Conservation (phyloP, 805 yeast genomes). For the Kregervanrija fluxuum region DNA sequence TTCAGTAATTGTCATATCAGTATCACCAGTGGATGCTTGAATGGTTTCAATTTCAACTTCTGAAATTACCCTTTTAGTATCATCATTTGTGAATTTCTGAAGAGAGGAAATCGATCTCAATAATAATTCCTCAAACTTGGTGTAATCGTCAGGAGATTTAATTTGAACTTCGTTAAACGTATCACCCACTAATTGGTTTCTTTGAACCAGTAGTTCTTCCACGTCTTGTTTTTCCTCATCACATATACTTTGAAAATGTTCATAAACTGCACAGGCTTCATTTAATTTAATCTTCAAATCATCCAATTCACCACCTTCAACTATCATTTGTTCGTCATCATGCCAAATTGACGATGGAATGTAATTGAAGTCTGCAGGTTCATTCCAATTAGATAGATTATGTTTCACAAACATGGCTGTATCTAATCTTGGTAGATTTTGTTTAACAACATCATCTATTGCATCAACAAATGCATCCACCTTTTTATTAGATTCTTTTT, state of each 20-base stretch:
- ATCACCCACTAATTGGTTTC: conserved; percentile 27
- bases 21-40: conserved; percentile 73
- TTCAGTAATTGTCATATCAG: conserved; percentile 55
- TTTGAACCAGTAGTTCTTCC: conserved; percentile 33
- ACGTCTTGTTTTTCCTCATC: conserved; percentile 42
- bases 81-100: conserved; percentile 62
- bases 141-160: conserved; percentile 30
- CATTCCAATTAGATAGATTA: conserved; percentile 68
- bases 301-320: conserved; percentile 48
- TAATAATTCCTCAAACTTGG: conserved; percentile 44
- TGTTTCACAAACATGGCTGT: conserved; percentile 91
- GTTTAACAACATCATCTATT: conserved; percentile 50
- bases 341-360: conserved; percentile 95
- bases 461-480: conserved; percentile 39
- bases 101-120: conserved; percentile 45
- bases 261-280: conserved; percentile 30
- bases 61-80: conserved; percentile 61
- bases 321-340: conserved; percentile 76
- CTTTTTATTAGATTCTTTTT: conserved; percentile 39
- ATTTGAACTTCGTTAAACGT: conserved; percentile 32
- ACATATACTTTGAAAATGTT: conserved; percentile 35
- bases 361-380: conserved; percentile 79
- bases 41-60: conserved; percentile 91
- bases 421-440: conserved; percentile 69
- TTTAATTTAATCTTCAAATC: conserved; percentile 48